Evolutionary conservation across 2,329 filamentous ascomycete species (phyloP), one percentile per base, ranked within the genome.

Genomic region (Didymella arachidicola): DNA sequence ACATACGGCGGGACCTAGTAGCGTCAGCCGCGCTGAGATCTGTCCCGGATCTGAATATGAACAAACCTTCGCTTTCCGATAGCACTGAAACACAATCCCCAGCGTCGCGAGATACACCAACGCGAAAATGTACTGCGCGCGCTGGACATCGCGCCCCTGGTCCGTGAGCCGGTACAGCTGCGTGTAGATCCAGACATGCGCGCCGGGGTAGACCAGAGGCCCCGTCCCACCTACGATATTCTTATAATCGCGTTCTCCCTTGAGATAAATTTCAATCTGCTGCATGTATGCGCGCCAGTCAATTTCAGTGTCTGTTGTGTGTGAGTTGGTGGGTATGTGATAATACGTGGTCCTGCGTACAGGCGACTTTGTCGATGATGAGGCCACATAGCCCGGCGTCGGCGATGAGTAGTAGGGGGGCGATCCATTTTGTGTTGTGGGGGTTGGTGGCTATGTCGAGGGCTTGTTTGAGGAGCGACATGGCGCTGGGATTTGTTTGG

Each of bases 281-380:
- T 97, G 86, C 93, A 99, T 98, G 78, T 99, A 99, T 0, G 95
- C 92, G 59, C 84, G 85, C 94, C 94, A 99, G 79, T 99, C 95
- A 72, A 99, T 99, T 78, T 99, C 95, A 42, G 95, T 99, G 76
- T 99, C 95, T 91, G 66, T 2, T 2, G 10, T 6, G 7, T 2
- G n/a, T 61, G 16, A 47, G 50, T 27, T 48, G 18, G 8, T n/a
- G 6, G 49, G 11, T 84, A 66, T 42, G 46, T 43, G 65, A 61
- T 63, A 22, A 22, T 25, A 19, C 36, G 36, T 19, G 36, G 19
- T 39, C 32, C 27, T 42, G 60, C 89, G 80, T 81, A 96, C 93
- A 97, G 39, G 93, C 88, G 57, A 97, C 84, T 76, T 88, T 93
- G 84, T 87, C 88, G 64, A 97, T 90, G 63, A 97, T 84, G 32